Evolutionary conservation across 2,329 filamentous ascomycete genomes (phyloP).

Genomic region (Metarhizium brunneum): DNA sequence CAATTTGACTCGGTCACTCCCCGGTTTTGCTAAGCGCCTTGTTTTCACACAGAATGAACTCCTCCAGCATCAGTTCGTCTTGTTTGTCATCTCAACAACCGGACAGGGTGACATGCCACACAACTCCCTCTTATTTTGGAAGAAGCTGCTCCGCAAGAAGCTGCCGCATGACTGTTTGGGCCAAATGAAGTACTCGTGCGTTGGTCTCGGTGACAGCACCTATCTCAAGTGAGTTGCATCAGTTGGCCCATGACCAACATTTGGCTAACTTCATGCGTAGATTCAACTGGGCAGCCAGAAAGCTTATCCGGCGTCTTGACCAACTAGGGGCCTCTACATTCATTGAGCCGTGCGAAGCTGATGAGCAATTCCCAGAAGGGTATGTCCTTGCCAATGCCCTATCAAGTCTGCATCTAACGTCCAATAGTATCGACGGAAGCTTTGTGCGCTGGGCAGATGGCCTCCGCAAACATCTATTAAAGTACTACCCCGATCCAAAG

Average conservation of each 20-base stretch:
- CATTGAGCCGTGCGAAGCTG: constrained; percentile 73
- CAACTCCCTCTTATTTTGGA: constrained; percentile 80
- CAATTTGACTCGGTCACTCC: neutral
- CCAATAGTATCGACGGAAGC: constrained; percentile 63
- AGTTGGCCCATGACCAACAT: constrained; percentile 1
- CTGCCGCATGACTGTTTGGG: constrained; percentile 62
- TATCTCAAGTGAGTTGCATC: constrained; percentile 64
- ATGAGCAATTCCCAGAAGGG: constrained; percentile 91
- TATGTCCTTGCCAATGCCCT: constrained; percentile 30
- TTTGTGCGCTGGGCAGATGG: constrained; percentile 69
- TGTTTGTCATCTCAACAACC: constrained; percentile 85
- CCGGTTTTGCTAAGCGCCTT: neutral
- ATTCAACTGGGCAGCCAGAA: constrained; percentile 88
- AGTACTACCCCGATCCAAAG: constrained; percentile 59
- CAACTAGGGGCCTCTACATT: constrained; percentile 76
- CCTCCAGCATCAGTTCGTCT: constrained; percentile 45
- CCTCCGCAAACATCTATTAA: constrained; percentile 57
- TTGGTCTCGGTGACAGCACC: constrained; percentile 89
- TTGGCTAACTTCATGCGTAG: constrained; percentile 30
- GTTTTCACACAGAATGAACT: constrained; percentile 35
- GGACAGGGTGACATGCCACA: constrained; percentile 88
- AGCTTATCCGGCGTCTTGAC: constrained; percentile 72
- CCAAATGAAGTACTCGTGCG: constrained; percentile 67
- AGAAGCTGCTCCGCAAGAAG: constrained; percentile 67
- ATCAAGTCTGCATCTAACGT: neutral